Evolutionary conservation across 352 stramenopile genomes (phyloP), one percentile per base, ranked within the genome.

Genomic region (Phytophthora capsici): DNA sequence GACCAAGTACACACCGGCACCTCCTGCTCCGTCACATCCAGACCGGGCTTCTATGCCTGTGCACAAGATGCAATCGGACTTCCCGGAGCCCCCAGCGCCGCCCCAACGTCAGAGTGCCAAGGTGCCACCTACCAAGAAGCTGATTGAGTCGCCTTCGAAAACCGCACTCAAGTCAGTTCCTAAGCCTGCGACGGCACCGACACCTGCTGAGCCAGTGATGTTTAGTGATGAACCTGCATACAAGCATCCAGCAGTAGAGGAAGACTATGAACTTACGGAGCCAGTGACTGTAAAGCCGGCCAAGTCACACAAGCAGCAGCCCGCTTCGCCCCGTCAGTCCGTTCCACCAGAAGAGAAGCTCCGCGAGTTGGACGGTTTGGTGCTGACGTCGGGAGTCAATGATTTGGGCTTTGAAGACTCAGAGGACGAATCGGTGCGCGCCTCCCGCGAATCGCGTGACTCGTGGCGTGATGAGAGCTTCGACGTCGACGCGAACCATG

Each of bases 351-450:
- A 69, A 26, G 61, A 75, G 43, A 65, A 69, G 28, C 66, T 73
- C 28, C 48, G 43, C 14, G 66, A 78, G 23, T n/a, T 81, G 47
- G 73, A 81, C 10, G 73, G 70, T 1, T 53, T 81, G 23, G 69
- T 78, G 28, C 71, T 84, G 46, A 80, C 71, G 19, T 64, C 75
- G 1, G 74, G 51, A 20, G 63, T 73, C 25, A 86, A 88, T 32
- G 77, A 88, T 28, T 53, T 88, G n/a, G 77, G 77, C 30, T 81
- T 84, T 40, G 78, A 88, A 17, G 73, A 78, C 14, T 75, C 69
- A 1, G 66, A 73, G 51, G 66, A 72, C 47, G 74, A 71, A 12
- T 75, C 61, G 2, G 60, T 69, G 44, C 61, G 61, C 26, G 62
- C 55, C 30, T 71, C 67, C 30, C 56, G 53, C n/a, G 68, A 71